Conservation (phyloP, 441 rosid species). For the Erodium trifolium region DNA sequence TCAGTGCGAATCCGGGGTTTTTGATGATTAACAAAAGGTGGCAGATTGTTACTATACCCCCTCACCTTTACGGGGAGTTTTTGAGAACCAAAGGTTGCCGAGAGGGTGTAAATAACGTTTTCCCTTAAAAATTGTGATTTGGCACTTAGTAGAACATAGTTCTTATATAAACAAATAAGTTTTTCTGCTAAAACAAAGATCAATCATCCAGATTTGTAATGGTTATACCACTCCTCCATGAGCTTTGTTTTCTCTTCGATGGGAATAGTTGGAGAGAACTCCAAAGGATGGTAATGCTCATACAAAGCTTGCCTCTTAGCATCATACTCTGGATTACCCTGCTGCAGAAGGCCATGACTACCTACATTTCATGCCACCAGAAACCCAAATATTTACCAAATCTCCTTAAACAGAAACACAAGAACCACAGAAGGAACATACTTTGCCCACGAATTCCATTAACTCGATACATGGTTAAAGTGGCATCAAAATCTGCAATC, state of each 20-base stretch:
- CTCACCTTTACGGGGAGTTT: no score
- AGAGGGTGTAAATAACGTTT: no score
- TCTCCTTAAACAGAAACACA: slow-evolving; percentile 7
- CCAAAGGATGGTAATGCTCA: slow-evolving; percentile 68
- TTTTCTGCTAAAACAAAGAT: background rate
- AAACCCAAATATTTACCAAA: background rate
- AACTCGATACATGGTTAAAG: slow-evolving; percentile 53
- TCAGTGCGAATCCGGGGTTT: no score
- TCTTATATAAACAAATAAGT: background rate
- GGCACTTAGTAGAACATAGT: background rate
- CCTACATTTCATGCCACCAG: slow-evolving; percentile 29
- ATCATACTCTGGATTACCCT: slow-evolving; percentile 58
- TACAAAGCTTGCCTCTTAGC: slow-evolving; percentile 58
- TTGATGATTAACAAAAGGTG: no score
- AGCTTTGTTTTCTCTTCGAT: slow-evolving; percentile 72
- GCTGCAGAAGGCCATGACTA: slow-evolving; percentile 75
- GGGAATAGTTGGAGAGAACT: slow-evolving; percentile 57
- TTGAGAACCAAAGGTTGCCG: no score
- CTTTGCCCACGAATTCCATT: slow-evolving; percentile 60
- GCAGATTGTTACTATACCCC: no score
- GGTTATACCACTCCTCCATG: slow-evolving; percentile 77
- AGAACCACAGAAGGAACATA: slow-evolving; percentile 23
- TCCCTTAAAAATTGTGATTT: background rate
- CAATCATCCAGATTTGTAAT: no score
- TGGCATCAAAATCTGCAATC: slow-evolving; percentile 84